phyloP scores from a whole-genome alignment of 805 yeast species.

The Saccharomycopsis guyanensis region DNA sequence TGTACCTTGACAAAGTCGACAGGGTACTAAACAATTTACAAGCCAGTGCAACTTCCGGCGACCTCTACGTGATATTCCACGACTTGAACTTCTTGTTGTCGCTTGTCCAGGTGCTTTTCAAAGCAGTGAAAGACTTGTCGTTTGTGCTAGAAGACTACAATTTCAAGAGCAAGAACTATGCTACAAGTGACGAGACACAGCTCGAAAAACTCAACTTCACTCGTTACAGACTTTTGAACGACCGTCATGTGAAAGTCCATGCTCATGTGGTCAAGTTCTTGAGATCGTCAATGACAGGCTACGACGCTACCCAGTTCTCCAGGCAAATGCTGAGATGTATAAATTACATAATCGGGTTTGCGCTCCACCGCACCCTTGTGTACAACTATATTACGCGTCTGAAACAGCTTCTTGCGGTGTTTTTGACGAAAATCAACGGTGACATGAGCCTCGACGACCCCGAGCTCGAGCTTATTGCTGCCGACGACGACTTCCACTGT shows the following conservation, averaged over 20 bases:
- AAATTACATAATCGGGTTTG: conserved; percentile 11
- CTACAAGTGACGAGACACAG: neutral
- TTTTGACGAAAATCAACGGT: conserved; percentile 1
- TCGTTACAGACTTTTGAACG: conserved; percentile 6
- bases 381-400: conserved; percentile 14
- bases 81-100: conserved; percentile 1
- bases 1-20: conserved; percentile 9
- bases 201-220: conserved; percentile 8
- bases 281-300: neutral
- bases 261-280: conserved; percentile 3
- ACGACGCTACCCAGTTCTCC: conserved; percentile 4
- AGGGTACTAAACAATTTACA: neutral
- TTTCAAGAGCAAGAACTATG: neutral
- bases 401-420: conserved; percentile 4
- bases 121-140: conserved; percentile 5
- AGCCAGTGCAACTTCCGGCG: neutral
- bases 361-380: conserved; percentile 11
- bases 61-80: neutral
- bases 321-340: neutral
- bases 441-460: neutral
- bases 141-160: conserved; percentile 14
- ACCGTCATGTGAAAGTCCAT: conserved; percentile 7
- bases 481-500: neutral
- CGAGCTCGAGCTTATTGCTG: neutral
- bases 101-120: conserved; percentile 9